Evolutionary conservation across 805 yeast species (phyloP).

Genomic region (Sugiyamaella mastotermitis): DNA sequence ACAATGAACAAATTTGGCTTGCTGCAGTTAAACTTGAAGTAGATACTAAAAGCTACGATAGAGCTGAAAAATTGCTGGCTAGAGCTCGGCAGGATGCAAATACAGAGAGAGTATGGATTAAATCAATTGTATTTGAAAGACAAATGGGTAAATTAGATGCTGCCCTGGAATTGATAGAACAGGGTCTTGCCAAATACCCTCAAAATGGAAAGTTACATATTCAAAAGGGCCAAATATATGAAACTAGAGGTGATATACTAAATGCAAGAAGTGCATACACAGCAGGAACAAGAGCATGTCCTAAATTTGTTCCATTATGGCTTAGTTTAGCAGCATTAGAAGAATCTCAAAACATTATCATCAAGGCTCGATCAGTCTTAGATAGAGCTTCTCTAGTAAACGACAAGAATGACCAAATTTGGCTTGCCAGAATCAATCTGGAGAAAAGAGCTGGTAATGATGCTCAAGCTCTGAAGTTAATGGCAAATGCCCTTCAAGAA

Average conservation of each 20-base stretch:
- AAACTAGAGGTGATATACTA: conserved; percentile 25
- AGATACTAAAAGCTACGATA: conserved; percentile 32
- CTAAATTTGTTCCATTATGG: conserved; percentile 49
- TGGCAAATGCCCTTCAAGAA: conserved; percentile 52
- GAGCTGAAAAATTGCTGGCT: conserved; percentile 35
- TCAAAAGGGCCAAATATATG: conserved; percentile 56
- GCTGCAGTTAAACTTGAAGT: conserved; percentile 66
- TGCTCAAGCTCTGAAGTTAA: conserved; percentile 46
- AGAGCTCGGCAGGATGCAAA: conserved; percentile 36
- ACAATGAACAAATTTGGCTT: conserved; percentile 55
- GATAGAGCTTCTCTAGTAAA: conserved; percentile 58
- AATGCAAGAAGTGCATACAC: conserved; percentile 45
- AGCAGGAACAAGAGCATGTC: conserved; percentile 45
- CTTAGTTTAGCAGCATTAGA: conserved; percentile 43
- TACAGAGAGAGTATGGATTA: conserved; percentile 54
- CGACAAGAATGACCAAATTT: conserved; percentile 45
- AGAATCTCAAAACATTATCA: conserved; percentile 37
- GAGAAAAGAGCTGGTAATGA: conserved; percentile 48
- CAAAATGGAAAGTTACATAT: conserved; percentile 47
- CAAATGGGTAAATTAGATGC: conserved; percentile 29
- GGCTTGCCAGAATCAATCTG: conserved; percentile 52
- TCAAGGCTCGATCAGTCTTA: conserved; percentile 64
- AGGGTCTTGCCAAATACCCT: conserved; percentile 47
- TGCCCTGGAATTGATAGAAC: conserved; percentile 39
- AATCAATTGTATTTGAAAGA: conserved; percentile 49